These are phyloP conservation scores for Colletotrichum abscissum DNA, from an alignment of 2,329 filamentous ascomycete species.

Conservation along the genomic window DNA sequence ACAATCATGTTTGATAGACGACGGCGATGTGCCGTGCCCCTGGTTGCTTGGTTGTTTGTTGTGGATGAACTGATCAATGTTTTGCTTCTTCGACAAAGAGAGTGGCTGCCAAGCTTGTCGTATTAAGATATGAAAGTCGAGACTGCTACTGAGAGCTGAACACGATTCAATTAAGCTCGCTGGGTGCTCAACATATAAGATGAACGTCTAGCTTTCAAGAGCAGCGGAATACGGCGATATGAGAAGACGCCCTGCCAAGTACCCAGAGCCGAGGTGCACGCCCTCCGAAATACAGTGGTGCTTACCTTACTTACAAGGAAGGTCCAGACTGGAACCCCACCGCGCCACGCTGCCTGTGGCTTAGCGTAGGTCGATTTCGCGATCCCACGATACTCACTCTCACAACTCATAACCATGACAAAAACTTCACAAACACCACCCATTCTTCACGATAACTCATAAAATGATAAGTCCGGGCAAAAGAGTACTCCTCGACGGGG, in stretches of 20 bases:
- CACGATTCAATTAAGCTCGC: neutral
- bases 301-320: constrained; percentile 3
- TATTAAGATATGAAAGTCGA: neutral
- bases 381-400: neutral
- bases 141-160: neutral
- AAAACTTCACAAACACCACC: neutral
- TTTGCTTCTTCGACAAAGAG: neutral
- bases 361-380: neutral
- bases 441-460: neutral
- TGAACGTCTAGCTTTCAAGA: neutral
- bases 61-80: neutral
- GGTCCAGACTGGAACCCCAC: neutral
- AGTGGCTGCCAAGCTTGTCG: neutral
- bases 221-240: neutral
- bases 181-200: neutral
- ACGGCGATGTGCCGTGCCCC: neutral
- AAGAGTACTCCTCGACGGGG: neutral
- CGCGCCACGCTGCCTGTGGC: constrained; percentile 5
- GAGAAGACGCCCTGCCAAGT: neutral
- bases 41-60: neutral
- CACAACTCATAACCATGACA: neutral
- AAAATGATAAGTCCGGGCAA: neutral
- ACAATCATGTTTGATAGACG: constrained; percentile 21
- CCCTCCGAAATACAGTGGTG: neutral
- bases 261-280: constrained; percentile 19